Percentiles rank a stretch among this genome's conserved stretches.
phyloP scores from a whole-genome alignment of 306 rosid genomes.

The Rosa multiflora region DNA sequence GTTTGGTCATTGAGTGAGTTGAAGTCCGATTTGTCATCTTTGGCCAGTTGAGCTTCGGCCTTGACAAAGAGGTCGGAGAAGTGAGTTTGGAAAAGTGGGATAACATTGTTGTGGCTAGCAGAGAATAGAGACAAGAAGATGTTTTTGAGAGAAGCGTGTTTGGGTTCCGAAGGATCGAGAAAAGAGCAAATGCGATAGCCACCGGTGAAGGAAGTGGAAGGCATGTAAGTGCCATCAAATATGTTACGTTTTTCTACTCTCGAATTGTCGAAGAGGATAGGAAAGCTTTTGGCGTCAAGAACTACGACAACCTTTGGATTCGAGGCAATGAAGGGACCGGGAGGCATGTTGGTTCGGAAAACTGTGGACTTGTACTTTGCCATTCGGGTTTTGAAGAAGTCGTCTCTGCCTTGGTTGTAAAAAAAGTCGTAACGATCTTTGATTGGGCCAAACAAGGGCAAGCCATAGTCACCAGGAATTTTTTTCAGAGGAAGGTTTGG shows the following conservation, averaged over 20 bases:
- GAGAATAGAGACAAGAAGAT: constrained; percentile 39
- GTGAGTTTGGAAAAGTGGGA: constrained; percentile 45
- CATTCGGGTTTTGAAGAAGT: constrained; percentile 51
- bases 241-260: constrained; percentile 62
- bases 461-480: constrained; percentile 65
- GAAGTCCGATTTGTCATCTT: constrained; percentile 11
- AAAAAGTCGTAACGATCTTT: constrained; percentile 53
- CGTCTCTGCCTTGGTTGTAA: constrained; percentile 61
- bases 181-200: constrained; percentile 58
- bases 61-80: constrained; percentile 28
- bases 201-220: constrained; percentile 59
- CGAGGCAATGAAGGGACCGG: constrained; percentile 66
- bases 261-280: constrained; percentile 49
- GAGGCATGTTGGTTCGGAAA: constrained; percentile 71
- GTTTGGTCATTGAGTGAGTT: constrained; percentile 22
- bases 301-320: constrained; percentile 48
- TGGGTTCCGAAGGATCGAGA: constrained; percentile 62
- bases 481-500: constrained; percentile 38
- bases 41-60: constrained; percentile 30
- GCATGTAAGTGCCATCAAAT: constrained; percentile 80
- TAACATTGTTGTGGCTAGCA: constrained; percentile 23
- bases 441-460: constrained; percentile 53
- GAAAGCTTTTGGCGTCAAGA: constrained; percentile 58
- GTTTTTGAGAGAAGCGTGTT: constrained; percentile 40
- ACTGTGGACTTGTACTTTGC: constrained; percentile 49